These are phyloP conservation scores for Aspergillus ustus DNA, from an alignment of 2,329 filamentous ascomycete species.

Conservation along the genomic window DNA sequence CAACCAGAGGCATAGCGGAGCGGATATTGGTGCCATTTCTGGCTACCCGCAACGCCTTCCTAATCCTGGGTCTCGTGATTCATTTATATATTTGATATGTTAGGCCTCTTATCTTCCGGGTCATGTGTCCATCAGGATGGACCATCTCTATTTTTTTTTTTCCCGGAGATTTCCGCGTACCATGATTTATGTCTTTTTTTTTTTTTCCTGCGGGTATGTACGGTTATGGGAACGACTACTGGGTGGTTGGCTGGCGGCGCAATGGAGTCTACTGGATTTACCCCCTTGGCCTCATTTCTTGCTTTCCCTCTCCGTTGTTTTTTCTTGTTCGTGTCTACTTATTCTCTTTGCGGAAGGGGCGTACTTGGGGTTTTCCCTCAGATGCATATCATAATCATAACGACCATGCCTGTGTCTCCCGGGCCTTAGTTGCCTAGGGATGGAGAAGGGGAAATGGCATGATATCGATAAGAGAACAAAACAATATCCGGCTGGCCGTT, in stretches of 20 bases:
- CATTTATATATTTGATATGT: not conserved
- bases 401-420: conserved; percentile 11
- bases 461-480: conserved; percentile 12
- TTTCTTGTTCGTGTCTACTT: conserved; percentile 10
- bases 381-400: conserved; percentile 29
- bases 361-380: not conserved
- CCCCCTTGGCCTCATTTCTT: conserved; percentile 14
- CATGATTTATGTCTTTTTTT: conserved; percentile 12
- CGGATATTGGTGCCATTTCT: not conserved
- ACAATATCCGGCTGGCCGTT: conserved; percentile 22
- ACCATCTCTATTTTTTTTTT: not conserved
- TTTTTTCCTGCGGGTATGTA: conserved; percentile 22
- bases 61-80: not conserved
- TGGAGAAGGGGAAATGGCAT: not conserved
- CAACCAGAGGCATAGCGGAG: not conserved
- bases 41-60: not conserved
- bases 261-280: conserved; percentile 23
- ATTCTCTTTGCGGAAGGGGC: not conserved
- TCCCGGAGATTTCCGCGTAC: not conserved
- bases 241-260: conserved; percentile 20
- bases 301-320: conserved; percentile 13
- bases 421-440: not conserved
- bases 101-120: conserved; percentile 1
- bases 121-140: conserved; percentile 16
- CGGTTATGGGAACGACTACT: conserved; percentile 21